phyloP scores from a whole-genome alignment of 306 rosid species.

The Quercus aquifolioides region DNA sequence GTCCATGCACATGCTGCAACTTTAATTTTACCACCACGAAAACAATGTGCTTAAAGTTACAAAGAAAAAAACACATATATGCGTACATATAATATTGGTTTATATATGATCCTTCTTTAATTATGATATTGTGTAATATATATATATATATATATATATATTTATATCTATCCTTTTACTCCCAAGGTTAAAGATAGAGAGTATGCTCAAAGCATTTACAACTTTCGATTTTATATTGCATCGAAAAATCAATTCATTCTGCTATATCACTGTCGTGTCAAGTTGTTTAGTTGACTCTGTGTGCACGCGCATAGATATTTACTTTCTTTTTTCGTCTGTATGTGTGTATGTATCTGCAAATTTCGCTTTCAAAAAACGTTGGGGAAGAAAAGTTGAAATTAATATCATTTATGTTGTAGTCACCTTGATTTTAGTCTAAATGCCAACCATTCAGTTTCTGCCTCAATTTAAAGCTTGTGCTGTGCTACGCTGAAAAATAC shows the following conservation, averaged over 20 bases:
- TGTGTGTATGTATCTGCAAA: too few relatives aligned
- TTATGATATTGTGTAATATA: neutral
- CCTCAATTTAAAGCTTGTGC: neutral
- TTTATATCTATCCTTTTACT: neutral
- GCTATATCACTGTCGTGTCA: neutral
- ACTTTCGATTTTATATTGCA: neutral
- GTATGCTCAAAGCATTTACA: neutral
- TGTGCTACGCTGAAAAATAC: neutral
- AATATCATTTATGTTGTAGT: too few relatives aligned
- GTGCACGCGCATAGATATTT: neutral
- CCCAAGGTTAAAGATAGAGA: neutral
- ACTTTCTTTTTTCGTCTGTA: neutral
- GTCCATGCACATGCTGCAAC: too few relatives aligned
- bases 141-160: too few relatives aligned
- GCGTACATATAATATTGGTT: neutral
- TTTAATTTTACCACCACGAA: too few relatives aligned
- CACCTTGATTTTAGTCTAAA: too few relatives aligned
- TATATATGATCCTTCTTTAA: neutral
- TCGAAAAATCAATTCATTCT: neutral
- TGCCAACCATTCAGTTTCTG: too few relatives aligned
- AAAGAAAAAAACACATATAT: neutral
- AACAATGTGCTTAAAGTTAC: neutral
- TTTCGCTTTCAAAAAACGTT: too few relatives aligned
- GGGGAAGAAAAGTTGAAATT: too few relatives aligned
- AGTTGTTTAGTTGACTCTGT: neutral